Conservation (phyloP, 768 basidiomycete species). For the Amanita muscaria region DNA sequence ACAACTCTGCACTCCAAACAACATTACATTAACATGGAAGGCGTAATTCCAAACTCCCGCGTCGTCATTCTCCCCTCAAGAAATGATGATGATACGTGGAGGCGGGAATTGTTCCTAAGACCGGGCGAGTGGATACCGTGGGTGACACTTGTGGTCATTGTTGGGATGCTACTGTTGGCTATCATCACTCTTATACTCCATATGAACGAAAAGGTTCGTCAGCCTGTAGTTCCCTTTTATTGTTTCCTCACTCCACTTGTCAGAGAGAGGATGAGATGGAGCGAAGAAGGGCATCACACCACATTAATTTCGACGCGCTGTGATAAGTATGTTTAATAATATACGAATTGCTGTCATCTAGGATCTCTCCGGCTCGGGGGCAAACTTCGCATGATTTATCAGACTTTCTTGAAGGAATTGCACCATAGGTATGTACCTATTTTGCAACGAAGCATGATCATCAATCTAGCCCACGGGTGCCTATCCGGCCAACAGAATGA, state of each 20-base stretch:
- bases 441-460: too few species aligned
- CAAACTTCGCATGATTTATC: too few species aligned
- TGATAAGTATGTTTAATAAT: slow-evolving; percentile 27
- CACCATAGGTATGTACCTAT: too few species aligned
- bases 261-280: slow-evolving; percentile 94
- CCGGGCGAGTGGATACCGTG: slow-evolving; percentile 98
- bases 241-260: slow-evolving; percentile 9
- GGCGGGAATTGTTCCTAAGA: slow-evolving; percentile 78
- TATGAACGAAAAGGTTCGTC: slow-evolving; percentile 81
- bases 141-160: slow-evolving; percentile 86
- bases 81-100: slow-evolving; percentile 59
- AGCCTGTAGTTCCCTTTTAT: neutral
- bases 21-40: slow-evolving; percentile 90
- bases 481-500: too few species aligned
- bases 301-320: slow-evolving; percentile 95
- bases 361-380: too few species aligned
- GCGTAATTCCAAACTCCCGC: slow-evolving; percentile 95
- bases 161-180: slow-evolving; percentile 63
- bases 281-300: slow-evolving; percentile 78
- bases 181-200: slow-evolving; percentile 82
- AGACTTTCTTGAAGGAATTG: too few species aligned
- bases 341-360: too few species aligned
- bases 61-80: slow-evolving; percentile 84
- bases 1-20: slow-evolving; percentile 64
- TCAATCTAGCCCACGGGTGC: too few species aligned